A percentile compares a stretch with the other conserved stretches of the same genome.
These are phyloP conservation scores for Phytopythium litorale DNA, from an alignment of 352 stramenopile species.

Conservation along the genomic window DNA sequence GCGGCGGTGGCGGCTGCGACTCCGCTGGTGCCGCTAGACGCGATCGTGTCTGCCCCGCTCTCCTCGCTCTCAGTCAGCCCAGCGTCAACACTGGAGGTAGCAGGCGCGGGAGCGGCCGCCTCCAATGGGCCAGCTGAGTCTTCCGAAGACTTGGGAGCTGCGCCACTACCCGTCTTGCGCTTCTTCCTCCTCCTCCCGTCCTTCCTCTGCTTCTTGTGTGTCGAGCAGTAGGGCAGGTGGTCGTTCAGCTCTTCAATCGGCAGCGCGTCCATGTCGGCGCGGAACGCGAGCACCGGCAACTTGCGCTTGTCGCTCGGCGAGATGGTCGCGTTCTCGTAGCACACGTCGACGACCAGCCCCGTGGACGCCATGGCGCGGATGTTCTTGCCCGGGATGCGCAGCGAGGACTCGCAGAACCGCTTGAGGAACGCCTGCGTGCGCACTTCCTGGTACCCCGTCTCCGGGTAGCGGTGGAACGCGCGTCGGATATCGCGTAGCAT, in stretches of 20 bases:
- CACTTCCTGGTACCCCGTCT: slow-evolving; percentile 91
- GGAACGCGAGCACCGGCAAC: slow-evolving; percentile 87
- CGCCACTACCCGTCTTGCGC: slow-evolving; percentile 28
- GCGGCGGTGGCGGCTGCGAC: slow-evolving; percentile 4
- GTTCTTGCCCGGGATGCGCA: slow-evolving; percentile 71
- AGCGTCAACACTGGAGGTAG: neutral
- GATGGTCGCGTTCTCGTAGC: slow-evolving; percentile 59
- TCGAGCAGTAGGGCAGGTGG: slow-evolving; percentile 76
- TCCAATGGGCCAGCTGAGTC: slow-evolving; percentile 3
- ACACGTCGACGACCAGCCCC: slow-evolving; percentile 91
- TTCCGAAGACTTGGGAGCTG: slow-evolving; percentile 5
- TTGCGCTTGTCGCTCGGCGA: slow-evolving; percentile 45
- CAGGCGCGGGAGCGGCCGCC: neutral
- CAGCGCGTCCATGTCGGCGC: slow-evolving; percentile 95
- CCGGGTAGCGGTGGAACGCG: slow-evolving; percentile 86
- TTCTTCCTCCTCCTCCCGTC: slow-evolving; percentile 67
- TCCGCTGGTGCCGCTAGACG: slow-evolving; percentile 5
- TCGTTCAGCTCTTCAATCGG: slow-evolving; percentile 88
- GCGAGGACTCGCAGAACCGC: slow-evolving; percentile 74
- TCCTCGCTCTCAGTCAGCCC: slow-evolving; percentile 5
- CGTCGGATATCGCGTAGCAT: slow-evolving; percentile 79
- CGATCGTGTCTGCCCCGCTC: slow-evolving; percentile 1
- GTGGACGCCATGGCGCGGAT: slow-evolving; percentile 76
- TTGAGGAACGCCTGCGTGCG: slow-evolving; percentile 86
- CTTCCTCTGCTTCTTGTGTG: slow-evolving; percentile 51